phyloP scores from a whole-genome alignment of 495 filamentous ascomycete species.

The Collariella sp. region DNA sequence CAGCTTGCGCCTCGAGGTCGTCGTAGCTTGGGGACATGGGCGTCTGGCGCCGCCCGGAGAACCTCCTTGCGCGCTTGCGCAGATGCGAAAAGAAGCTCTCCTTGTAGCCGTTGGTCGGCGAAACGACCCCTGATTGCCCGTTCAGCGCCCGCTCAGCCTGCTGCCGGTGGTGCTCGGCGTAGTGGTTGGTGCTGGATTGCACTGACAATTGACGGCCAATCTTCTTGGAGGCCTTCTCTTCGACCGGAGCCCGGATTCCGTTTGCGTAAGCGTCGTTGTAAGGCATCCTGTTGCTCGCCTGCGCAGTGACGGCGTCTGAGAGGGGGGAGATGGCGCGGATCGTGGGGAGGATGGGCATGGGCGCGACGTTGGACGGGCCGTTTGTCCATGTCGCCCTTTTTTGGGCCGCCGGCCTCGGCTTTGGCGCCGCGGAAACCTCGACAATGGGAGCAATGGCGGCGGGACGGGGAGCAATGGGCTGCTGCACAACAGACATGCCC shows the following conservation, averaged over 20 bases:
- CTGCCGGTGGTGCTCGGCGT: constrained; percentile 73
- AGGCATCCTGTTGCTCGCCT: constrained; percentile 50
- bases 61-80: constrained; percentile 81
- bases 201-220: constrained; percentile 92
- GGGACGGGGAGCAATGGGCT: constrained; percentile 38
- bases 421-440: constrained; percentile 41
- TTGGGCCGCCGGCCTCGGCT: constrained; percentile 49
- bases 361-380: constrained; percentile 70
- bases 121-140: constrained; percentile 60
- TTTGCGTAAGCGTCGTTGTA: constrained; percentile 40
- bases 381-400: constrained; percentile 89
- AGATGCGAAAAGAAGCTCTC: constrained; percentile 98
- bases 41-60: constrained; percentile 82
- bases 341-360: constrained; percentile 95
- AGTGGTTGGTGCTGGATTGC: constrained; percentile 88
- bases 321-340: constrained; percentile 92
- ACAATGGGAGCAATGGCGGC: constrained; percentile 49
- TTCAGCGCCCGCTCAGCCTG: constrained; percentile 88
- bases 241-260: constrained; percentile 27
- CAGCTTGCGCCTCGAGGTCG: constrained; percentile 84
- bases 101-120: constrained; percentile 61
- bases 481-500: constrained; percentile 20
- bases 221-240: constrained; percentile 77
- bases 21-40: constrained; percentile 65
- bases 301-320: constrained; percentile 84